These are phyloP conservation scores for Phoma sp. DNA, from an alignment of 2,329 filamentous ascomycete genomes.

Conservation along the genomic window DNA sequence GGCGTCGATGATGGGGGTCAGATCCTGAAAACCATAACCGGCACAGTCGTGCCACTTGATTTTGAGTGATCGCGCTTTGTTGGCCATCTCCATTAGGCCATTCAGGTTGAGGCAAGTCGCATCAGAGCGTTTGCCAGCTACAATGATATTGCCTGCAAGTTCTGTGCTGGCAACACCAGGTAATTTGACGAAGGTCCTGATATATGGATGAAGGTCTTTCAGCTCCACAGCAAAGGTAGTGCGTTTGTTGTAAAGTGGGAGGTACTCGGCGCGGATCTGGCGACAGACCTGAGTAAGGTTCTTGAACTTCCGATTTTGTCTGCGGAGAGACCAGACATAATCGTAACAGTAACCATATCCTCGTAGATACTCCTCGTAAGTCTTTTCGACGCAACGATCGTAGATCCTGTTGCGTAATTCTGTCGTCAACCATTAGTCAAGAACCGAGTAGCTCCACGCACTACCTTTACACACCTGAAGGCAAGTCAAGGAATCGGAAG, in stretches of 20 bases:
- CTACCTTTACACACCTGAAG: not conserved
- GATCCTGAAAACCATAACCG: not conserved
- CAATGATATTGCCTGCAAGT: not conserved
- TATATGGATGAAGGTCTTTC: not conserved
- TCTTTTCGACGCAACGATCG: not conserved
- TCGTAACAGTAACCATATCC: too few relatives aligned
- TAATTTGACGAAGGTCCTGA: not conserved
- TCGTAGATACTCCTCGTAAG: not conserved
- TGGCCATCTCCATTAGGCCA: not conserved
- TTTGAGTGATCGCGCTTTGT: not conserved
- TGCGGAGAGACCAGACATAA: not conserved
- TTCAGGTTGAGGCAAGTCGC: not conserved
- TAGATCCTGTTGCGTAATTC: not conserved
- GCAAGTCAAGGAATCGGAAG: not conserved
- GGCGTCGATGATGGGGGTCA: not conserved
- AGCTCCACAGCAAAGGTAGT: not conserved
- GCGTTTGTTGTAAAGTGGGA: not conserved
- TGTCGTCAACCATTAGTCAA: not conserved
- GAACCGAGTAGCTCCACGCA: not conserved
- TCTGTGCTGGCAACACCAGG: not conserved
- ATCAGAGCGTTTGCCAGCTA: not conserved
- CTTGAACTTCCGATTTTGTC: not conserved
- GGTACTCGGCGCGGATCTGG: slow-evolving; percentile 1
- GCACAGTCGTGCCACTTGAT: not conserved
- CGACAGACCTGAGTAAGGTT: not conserved